A percentile compares a stretch with the other conserved stretches of the same genome.
These are phyloP conservation scores for Verticillium albo-atrum DNA, from an alignment of 2,329 filamentous ascomycete species.

Conservation along the genomic window DNA sequence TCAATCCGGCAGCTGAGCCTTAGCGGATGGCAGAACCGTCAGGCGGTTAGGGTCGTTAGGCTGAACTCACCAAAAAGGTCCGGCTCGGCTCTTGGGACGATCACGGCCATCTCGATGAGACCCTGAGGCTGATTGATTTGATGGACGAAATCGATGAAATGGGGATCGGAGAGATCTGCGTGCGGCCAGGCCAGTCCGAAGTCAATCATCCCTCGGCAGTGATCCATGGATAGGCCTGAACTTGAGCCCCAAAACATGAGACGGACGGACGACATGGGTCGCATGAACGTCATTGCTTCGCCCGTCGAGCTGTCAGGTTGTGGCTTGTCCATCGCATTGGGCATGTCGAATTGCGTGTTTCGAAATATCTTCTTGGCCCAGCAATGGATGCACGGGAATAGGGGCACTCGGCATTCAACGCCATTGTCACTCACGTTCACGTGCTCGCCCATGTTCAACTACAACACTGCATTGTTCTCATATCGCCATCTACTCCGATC, in stretches of 20 bases:
- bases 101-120: not conserved
- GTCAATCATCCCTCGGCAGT: too few relatives aligned
- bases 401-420: too few relatives aligned
- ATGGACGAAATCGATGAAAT: not conserved
- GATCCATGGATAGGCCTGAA: too few relatives aligned
- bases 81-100: not conserved
- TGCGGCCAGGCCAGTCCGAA: too few relatives aligned
- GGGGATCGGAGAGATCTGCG: not conserved
- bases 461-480: not conserved
- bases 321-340: not conserved
- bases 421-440: too few relatives aligned
- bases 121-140: not conserved
- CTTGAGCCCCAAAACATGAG: not conserved
- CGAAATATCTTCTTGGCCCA: not conserved
- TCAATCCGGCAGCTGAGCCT: not conserved
- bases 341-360: not conserved
- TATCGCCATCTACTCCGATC: not conserved
- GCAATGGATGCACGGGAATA: too few relatives aligned
- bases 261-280: not conserved
- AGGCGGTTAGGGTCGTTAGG: not conserved
- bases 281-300: not conserved
- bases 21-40: not conserved
- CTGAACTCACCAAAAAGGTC: not conserved
- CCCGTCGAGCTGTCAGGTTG: not conserved
- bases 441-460: not conserved